Evolutionary conservation across 139 green algal genomes (phyloP), one percentile per base, ranked within the genome.

Genomic region (Mesotaenium endlicherianum): DNA sequence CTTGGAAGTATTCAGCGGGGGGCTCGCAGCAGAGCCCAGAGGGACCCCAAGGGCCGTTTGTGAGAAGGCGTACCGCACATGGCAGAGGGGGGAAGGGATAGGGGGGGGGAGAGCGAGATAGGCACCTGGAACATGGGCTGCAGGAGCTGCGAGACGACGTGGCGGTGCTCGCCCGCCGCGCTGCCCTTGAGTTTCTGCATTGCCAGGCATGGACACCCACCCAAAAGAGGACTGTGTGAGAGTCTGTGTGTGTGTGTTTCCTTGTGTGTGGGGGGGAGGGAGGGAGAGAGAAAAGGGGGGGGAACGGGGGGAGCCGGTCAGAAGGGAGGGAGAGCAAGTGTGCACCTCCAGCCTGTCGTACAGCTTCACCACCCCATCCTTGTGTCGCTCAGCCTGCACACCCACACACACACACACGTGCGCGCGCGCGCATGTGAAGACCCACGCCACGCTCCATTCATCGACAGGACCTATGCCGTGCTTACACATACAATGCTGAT

Each of bases 41-140:
- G n/a, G n/a, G n/a, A n/a, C n/a, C n/a, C n/a, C n/a, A n/a, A n/a
- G n/a, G n/a, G n/a, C n/a, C n/a, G n/a, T n/a, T n/a, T 64, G 53
- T 64, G 20, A 20, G 26, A 64, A 64, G 26, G 26, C 53, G 20
- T 26, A 64, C 53, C 20, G 26, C 53, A 64, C 53, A 64, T 34
- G 2, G 0, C 30, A 31, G 16, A 70, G 69, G 68, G 17, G 17
- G 34, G 68, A 76, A 76, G 68, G 30, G 17, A 30, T 36, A 31
- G 31, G 31, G 69, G 31, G 3, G 38, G 69, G 26, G 68, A 50
- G 38, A 59, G 68, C 26, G 26, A 36, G 68, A 47, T 16, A 67
- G 55, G 34, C 53, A 82, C 75, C 75, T 82, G 75, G 75, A 82
- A 82, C 31, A 82, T 77, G 53, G 70, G 70, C 75, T 76, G 75